Evolutionary conservation across 345 rosid genomes (phyloP).

Genomic region (Bretschneidera sinensis): DNA sequence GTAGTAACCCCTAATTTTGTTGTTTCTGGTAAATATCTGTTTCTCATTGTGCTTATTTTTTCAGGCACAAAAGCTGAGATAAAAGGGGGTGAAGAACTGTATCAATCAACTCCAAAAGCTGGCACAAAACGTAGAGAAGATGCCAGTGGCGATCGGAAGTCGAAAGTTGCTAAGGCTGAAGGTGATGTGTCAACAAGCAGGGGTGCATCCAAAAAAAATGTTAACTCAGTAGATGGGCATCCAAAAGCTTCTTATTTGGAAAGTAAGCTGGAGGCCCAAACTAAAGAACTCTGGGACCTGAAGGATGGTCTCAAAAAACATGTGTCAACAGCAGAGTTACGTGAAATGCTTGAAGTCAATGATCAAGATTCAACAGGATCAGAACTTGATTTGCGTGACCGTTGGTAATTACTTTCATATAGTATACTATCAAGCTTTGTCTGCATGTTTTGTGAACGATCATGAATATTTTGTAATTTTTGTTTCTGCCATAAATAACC

Average conservation of each 20-base stretch:
- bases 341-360: constrained; percentile 74
- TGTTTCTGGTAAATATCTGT: constrained; percentile 11
- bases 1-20: constrained; percentile 3
- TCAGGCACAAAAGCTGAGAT: constrained; percentile 28
- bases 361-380: constrained; percentile 77
- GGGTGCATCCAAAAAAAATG: constrained; percentile 22
- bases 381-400: constrained; percentile 84
- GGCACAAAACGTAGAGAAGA: constrained; percentile 61
- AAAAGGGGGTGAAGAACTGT: constrained; percentile 27
- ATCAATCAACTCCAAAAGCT: constrained; percentile 34
- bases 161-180: constrained; percentile 51
- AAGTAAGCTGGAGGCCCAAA: constrained; percentile 64
- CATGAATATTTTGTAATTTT: background rate
- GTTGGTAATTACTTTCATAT: constrained; percentile 48
- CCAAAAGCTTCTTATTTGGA: constrained; percentile 35
- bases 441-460: background rate
- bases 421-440: background rate
- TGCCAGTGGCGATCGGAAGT: constrained; percentile 35
- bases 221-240: constrained; percentile 10
- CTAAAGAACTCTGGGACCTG: constrained; percentile 76
- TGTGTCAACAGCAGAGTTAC: constrained; percentile 68
- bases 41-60: constrained; percentile 18
- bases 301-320: constrained; percentile 83
- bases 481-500: background rate
- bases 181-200: constrained; percentile 37